Conservation (phyloP, 2,329 filamentous ascomycete species). For the Neocatenulostroma microsporum region DNA sequence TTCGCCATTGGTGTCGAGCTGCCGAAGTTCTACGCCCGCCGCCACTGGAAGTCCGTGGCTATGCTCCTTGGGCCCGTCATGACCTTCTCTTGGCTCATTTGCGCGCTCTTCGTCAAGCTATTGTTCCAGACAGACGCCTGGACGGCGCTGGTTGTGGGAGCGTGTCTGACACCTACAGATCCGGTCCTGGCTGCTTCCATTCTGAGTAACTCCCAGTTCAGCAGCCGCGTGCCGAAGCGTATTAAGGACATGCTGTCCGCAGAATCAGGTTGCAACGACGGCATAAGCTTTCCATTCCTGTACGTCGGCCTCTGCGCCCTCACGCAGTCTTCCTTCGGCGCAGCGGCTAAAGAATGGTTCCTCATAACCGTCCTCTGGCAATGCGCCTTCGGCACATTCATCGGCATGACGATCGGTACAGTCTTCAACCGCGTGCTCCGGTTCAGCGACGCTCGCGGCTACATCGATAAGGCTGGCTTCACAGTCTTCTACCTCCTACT, state of each 20-base stretch:
- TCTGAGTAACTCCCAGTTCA: slow-evolving; percentile 47
- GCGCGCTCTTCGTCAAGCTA: slow-evolving; percentile 39
- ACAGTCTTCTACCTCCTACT: slow-evolving; percentile 51
- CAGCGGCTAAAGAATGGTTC: slow-evolving; percentile 45
- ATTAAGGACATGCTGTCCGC: slow-evolving; percentile 46
- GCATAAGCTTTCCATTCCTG: slow-evolving; percentile 49
- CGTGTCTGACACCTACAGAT: slow-evolving; percentile 51
- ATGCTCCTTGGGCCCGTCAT: slow-evolving; percentile 47
- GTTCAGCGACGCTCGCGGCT: slow-evolving; percentile 39
- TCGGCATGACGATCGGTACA: slow-evolving; percentile 43
- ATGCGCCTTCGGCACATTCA: slow-evolving; percentile 41
- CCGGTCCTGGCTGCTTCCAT: slow-evolving; percentile 50
- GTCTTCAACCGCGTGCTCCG: slow-evolving; percentile 42
- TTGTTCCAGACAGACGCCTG: slow-evolving; percentile 41
- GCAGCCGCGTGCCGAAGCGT: slow-evolving; percentile 43
- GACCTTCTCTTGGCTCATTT: slow-evolving; percentile 43
- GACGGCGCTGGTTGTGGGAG: slow-evolving; percentile 45
- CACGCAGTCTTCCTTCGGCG: slow-evolving; percentile 31
- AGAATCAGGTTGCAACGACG: slow-evolving; percentile 51
- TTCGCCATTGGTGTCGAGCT: slow-evolving; percentile 30
- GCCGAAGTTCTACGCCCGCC: slow-evolving; percentile 40
- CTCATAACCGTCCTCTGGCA: slow-evolving; percentile 50
- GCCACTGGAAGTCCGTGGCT: slow-evolving; percentile 45
- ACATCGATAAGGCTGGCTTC: slow-evolving; percentile 44
- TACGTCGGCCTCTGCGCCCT: slow-evolving; percentile 46